Conservation (phyloP, 2,329 filamentous ascomycete genomes). For the Colletotrichum cuscutae region DNA sequence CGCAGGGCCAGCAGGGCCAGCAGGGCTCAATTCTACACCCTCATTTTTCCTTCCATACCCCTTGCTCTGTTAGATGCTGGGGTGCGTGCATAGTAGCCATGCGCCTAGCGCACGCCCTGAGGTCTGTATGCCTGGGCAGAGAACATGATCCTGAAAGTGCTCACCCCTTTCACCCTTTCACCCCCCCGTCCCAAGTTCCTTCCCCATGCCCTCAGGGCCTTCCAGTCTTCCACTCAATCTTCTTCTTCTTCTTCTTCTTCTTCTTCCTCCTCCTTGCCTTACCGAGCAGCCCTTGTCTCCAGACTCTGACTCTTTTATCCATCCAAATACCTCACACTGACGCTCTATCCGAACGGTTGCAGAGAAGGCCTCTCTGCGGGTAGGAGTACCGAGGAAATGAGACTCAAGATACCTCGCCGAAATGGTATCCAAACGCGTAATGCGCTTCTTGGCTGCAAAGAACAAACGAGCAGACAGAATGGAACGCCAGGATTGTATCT, state of each 20-base stretch:
- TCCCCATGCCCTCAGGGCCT: neutral
- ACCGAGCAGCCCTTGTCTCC: slow-evolving; percentile 1
- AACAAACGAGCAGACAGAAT: too few relatives aligned
- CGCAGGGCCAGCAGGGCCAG: slow-evolving; percentile 15
- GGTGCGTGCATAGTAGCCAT: neutral
- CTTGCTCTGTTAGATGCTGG: neutral
- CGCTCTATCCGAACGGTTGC: too few relatives aligned
- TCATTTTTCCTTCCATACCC: neutral
- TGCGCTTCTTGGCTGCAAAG: too few relatives aligned
- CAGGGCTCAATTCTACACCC: slow-evolving; percentile 30
- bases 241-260: neutral
- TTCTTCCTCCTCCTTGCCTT: slow-evolving; percentile 4
- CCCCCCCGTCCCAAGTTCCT: neutral
- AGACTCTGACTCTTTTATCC: neutral
- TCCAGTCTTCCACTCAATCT: slow-evolving; percentile 21
- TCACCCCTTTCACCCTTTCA: neutral
- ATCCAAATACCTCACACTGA: neutral
- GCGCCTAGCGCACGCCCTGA: neutral
- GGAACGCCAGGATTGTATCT: too few relatives aligned
- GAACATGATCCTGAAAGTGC: neutral
- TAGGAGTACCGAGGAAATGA: neutral
- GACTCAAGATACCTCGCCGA: neutral
- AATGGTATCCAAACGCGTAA: too few relatives aligned
- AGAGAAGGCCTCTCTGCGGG: too few relatives aligned
- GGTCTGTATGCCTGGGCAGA: neutral